Conservation (phyloP, 2,329 filamentous ascomycete species). For the Xylariaceae sp. region DNA sequence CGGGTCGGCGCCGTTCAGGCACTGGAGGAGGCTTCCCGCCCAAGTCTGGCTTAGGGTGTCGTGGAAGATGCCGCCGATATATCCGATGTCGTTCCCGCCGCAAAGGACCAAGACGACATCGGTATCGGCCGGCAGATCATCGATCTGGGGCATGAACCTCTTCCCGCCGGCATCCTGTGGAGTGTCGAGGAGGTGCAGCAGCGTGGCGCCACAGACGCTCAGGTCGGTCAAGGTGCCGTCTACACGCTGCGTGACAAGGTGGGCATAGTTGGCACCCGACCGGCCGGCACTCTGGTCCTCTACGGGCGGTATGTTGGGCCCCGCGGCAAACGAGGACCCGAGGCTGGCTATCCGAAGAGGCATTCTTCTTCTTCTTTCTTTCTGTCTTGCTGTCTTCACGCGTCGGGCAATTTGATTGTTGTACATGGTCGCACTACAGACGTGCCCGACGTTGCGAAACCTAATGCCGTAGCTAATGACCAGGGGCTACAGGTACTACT, state of each 20-base stretch:
- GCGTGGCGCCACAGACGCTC: slow-evolving; percentile 33
- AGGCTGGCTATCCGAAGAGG: slow-evolving; percentile 27
- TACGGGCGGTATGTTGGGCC: slow-evolving; percentile 31
- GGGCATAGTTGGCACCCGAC: slow-evolving; percentile 34
- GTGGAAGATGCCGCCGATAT: slow-evolving; percentile 32
- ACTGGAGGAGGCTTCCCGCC: slow-evolving; percentile 12
- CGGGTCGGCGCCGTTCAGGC: slow-evolving; percentile 13
- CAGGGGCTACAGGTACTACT: slow-evolving; percentile 7
- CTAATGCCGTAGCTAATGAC: slow-evolving; percentile 2
- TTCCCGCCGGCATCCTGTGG: slow-evolving; percentile 27
- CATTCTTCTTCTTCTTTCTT: slow-evolving; percentile 6
- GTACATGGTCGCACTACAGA: slow-evolving; percentile 9
- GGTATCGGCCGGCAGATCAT: slow-evolving; percentile 28
- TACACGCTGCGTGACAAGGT: slow-evolving; percentile 26
- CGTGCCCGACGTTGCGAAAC: slow-evolving; percentile 10
- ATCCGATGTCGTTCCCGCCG: slow-evolving; percentile 36
- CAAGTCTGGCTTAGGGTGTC: slow-evolving; percentile 23
- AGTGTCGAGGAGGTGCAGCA: slow-evolving; percentile 33
- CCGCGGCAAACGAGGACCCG: slow-evolving; percentile 30
- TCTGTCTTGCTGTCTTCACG: background rate
- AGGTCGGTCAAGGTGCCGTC: slow-evolving; percentile 28
- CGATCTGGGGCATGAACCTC: slow-evolving; percentile 33
- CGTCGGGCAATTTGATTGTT: background rate
- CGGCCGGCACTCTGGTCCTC: slow-evolving; percentile 26
- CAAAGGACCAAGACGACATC: slow-evolving; percentile 34